Evolutionary conservation across 768 basidiomycete species (phyloP).

Genomic region (Trametes cubensis): DNA sequence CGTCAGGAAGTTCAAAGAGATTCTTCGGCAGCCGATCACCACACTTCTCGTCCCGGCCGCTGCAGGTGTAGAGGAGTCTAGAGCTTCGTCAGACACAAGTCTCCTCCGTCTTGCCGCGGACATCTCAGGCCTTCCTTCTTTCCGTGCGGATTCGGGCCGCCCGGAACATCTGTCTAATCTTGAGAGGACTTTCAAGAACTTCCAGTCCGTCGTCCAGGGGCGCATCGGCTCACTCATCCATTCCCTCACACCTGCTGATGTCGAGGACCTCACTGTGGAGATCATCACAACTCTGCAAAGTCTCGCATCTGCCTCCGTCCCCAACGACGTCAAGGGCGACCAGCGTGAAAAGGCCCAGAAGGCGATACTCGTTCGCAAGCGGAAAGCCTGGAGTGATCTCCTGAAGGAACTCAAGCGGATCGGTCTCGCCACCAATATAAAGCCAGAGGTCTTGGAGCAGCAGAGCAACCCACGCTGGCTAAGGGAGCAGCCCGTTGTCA

Average conservation of each 20-base stretch:
- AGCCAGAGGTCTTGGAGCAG: conserved; percentile 64
- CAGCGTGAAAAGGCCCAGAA: conserved; percentile 68
- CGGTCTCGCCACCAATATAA: conserved; percentile 74
- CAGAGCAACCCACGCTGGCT: conserved; percentile 64
- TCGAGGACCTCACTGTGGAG: conserved; percentile 60
- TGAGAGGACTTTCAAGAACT: conserved; percentile 52
- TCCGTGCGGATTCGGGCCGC: conserved; percentile 13
- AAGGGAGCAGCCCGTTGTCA: conserved; percentile 51
- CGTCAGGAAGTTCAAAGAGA: conserved; percentile 88
- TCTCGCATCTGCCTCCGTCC: conserved; percentile 52
- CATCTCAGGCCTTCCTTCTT: background rate
- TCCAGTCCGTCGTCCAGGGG: conserved; percentile 45
- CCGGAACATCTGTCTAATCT: conserved; percentile 52
- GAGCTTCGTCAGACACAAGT: background rate
- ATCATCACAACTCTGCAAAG: conserved; percentile 65
- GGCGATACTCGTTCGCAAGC: conserved; percentile 76
- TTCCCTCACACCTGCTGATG: conserved; percentile 41
- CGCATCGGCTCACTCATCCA: conserved; percentile 48
- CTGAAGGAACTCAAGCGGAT: conserved; percentile 83
- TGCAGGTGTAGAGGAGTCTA: background rate
- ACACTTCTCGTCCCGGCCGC: background rate
- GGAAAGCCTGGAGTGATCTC: conserved; percentile 89
- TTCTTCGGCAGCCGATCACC: conserved; percentile 72
- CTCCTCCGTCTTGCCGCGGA: background rate
- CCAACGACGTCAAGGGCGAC: conserved; percentile 46